Evolutionary conservation across 371 early-diverging fungal species (phyloP).

Genomic region (Saksenaea vasiformis): DNA sequence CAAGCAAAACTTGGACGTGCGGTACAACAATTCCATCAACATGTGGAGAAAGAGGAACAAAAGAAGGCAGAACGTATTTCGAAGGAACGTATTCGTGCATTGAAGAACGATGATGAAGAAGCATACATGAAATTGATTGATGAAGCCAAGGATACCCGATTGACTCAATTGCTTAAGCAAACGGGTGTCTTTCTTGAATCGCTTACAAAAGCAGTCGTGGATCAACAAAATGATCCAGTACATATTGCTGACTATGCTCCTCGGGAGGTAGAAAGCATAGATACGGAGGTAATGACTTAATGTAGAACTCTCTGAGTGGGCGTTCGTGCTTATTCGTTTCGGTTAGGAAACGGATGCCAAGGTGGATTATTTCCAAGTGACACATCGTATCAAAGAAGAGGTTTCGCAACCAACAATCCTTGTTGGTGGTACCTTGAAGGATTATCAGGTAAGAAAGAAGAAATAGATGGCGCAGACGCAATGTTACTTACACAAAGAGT

Average conservation of each 20-base stretch:
- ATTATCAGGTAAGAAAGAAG: constrained; percentile 83
- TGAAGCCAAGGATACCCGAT: constrained; percentile 95
- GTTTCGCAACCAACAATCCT: constrained; percentile 83
- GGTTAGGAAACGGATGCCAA: constrained; percentile 45
- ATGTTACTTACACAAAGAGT: no score
- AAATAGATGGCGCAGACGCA: no score
- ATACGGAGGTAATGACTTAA: constrained; percentile 44
- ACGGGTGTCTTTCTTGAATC: constrained; percentile 85
- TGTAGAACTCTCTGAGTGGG: not conserved
- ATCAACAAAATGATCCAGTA: constrained; percentile 72
- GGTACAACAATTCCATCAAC: constrained; percentile 79
- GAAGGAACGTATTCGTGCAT: constrained; percentile 94
- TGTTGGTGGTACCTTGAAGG: constrained; percentile 91
- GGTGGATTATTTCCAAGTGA: constrained; percentile 84
- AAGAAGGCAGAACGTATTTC: constrained; percentile 78
- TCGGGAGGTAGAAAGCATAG: constrained; percentile 35
- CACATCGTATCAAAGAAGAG: constrained; percentile 84
- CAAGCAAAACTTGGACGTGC: constrained; percentile 75
- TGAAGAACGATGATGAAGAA: constrained; percentile 94
- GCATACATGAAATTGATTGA: constrained; percentile 94
- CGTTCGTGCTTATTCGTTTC: not conserved
- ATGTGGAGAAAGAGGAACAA: constrained; percentile 90
- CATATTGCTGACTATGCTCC: constrained; percentile 29
- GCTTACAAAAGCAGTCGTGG: constrained; percentile 75
- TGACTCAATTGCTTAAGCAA: constrained; percentile 88